phyloP scores from a whole-genome alignment of 306 rosid species.

The Rubus parviflorus region DNA sequence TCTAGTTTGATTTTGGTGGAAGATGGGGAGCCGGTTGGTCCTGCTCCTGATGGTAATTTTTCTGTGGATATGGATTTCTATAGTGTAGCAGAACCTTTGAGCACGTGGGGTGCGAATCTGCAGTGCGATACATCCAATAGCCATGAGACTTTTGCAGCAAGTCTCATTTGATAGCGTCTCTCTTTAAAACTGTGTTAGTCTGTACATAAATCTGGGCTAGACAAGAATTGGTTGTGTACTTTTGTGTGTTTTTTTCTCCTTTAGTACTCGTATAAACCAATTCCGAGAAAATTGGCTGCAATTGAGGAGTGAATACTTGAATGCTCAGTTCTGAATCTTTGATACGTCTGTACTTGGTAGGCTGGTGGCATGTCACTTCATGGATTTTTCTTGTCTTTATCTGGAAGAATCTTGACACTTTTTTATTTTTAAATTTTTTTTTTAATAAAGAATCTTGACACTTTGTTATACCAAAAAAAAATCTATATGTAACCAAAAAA shows the following conservation, averaged over 20 bases:
- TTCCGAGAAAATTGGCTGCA: neutral
- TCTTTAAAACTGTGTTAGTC: constrained; percentile 1
- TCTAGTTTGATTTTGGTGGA: constrained; percentile 57
- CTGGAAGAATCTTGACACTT: neutral
- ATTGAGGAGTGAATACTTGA: neutral
- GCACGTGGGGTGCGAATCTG: constrained; percentile 31
- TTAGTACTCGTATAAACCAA: neutral
- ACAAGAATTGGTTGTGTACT: constrained; percentile 3
- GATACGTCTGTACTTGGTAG: neutral
- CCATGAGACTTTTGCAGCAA: constrained; percentile 38
- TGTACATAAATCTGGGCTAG: constrained; percentile 22
- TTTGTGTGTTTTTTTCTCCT: neutral
- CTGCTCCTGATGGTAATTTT: constrained; percentile 25
- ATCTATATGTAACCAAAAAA: no score
- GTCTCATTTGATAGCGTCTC: constrained; percentile 49
- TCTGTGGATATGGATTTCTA: constrained; percentile 44
- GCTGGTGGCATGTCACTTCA: neutral
- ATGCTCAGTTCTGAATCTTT: neutral
- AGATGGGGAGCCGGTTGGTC: constrained; percentile 32
- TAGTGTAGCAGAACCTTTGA: constrained; percentile 35
- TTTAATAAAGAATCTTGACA: neutral
- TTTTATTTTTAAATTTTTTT: no score
- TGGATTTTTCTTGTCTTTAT: neutral
- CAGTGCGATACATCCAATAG: constrained; percentile 37
- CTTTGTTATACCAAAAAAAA: no score